Evolutionary conservation across 371 early-diverging fungal genomes (phyloP).

Genomic region (Quaeritorhiza haematococci): DNA sequence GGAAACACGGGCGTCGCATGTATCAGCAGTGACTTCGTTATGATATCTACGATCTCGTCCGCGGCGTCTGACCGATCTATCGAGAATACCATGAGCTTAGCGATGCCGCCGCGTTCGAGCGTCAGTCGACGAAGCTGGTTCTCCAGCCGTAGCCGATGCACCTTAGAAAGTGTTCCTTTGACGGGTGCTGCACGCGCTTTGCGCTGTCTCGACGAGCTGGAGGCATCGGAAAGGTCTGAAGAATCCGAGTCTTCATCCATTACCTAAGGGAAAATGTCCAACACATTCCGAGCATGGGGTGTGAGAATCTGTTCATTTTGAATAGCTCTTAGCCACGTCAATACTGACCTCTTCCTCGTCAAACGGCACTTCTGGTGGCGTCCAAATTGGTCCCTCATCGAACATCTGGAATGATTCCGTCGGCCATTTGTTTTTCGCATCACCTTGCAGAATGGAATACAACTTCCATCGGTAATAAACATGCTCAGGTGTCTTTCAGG

Average conservation of each 20-base stretch:
- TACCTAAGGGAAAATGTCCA: too few relatives aligned
- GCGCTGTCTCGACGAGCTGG: background rate
- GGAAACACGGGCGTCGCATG: slow-evolving; percentile 54
- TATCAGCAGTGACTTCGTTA: slow-evolving; percentile 57
- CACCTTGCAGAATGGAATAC: slow-evolving; percentile 85
- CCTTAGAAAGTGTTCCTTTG: slow-evolving; percentile 3
- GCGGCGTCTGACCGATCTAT: slow-evolving; percentile 81
- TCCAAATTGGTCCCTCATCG: slow-evolving; percentile 77
- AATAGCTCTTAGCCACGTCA: background rate
- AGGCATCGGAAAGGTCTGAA: slow-evolving; percentile 15
- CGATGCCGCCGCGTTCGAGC: slow-evolving; percentile 65
- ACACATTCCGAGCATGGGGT: too few relatives aligned
- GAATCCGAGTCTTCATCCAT: slow-evolving; percentile 9
- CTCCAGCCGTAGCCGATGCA: slow-evolving; percentile 19
- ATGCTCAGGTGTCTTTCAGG: slow-evolving; percentile 64
- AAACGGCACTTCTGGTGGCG: slow-evolving; percentile 76
- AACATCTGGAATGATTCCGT: slow-evolving; percentile 84
- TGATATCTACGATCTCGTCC: slow-evolving; percentile 67
- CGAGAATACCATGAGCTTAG: slow-evolving; percentile 78
- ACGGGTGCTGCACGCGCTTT: background rate
- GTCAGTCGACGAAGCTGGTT: slow-evolving; percentile 27
- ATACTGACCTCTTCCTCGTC: slow-evolving; percentile 40
- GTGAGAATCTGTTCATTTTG: too few relatives aligned
- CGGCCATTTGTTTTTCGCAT: slow-evolving; percentile 67
- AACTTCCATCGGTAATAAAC: slow-evolving; percentile 89